Conservation (phyloP, 2,329 filamentous ascomycete species). For the Hymenoscyphus fraxineus region DNA sequence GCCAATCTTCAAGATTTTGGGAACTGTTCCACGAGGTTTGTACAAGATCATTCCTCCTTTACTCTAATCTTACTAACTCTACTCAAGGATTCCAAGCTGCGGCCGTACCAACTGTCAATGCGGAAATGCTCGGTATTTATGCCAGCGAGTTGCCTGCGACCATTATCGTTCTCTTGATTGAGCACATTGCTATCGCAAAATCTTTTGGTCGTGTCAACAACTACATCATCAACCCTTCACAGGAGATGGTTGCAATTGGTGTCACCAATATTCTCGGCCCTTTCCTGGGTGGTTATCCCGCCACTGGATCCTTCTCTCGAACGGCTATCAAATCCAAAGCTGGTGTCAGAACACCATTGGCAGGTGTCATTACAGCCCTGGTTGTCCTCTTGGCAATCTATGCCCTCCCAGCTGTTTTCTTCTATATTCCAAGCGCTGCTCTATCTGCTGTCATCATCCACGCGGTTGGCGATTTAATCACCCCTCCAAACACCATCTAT, state of each 20-base stretch:
- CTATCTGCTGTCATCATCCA: slow-evolving; percentile 92
- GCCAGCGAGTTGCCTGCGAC: slow-evolving; percentile 72
- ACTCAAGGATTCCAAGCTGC: slow-evolving; percentile 73
- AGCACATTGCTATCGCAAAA: slow-evolving; percentile 96
- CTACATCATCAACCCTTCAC: slow-evolving; percentile 91
- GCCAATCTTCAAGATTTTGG: slow-evolving; percentile 71
- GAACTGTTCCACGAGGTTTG: slow-evolving; percentile 70
- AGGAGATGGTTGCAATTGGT: slow-evolving; percentile 93
- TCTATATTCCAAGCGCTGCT: slow-evolving; percentile 80
- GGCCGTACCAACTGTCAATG: slow-evolving; percentile 65
- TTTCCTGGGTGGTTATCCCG: slow-evolving; percentile 87
- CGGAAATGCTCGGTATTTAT: slow-evolving; percentile 64
- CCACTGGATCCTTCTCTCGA: slow-evolving; percentile 91
- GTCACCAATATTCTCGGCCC: slow-evolving; percentile 86
- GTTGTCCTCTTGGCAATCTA: slow-evolving; percentile 90
- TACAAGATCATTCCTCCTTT: background rate
- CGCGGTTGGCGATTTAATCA: slow-evolving; percentile 89
- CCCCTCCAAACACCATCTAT: slow-evolving; percentile 84
- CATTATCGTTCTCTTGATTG: slow-evolving; percentile 91
- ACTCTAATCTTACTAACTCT: background rate
- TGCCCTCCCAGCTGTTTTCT: slow-evolving; percentile 82
- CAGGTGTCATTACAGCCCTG: slow-evolving; percentile 80
- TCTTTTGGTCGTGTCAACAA: slow-evolving; percentile 95
- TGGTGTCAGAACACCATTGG: slow-evolving; percentile 86
- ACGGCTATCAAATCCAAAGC: slow-evolving; percentile 98